These are phyloP conservation scores for Syzygium aromaticum DNA, from an alignment of 345 rosid genomes.

Conservation along the genomic window DNA sequence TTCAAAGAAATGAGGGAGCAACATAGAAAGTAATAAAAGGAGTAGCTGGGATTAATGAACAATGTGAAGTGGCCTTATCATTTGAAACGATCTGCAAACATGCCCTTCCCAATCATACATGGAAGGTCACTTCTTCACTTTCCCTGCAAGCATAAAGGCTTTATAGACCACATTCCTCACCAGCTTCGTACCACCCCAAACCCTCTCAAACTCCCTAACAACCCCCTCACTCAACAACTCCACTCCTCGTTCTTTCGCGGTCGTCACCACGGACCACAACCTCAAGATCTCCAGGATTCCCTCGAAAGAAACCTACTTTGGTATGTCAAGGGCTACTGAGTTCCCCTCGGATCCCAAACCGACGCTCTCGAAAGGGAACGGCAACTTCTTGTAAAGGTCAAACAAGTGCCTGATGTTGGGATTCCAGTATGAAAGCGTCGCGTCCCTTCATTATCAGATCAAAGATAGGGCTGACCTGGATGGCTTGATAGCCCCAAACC, in stretches of 20 bases:
- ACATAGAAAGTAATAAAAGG: not conserved
- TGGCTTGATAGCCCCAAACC: constrained; percentile 41
- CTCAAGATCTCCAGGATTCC: constrained; percentile 33
- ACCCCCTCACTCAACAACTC: constrained; percentile 39
- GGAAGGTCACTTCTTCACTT: constrained; percentile 14
- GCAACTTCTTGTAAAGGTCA: constrained; percentile 33
- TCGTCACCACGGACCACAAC: constrained; percentile 37
- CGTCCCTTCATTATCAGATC: constrained; percentile 31
- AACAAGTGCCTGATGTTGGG: constrained; percentile 11
- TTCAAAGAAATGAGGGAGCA: not conserved
- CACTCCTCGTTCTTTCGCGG: constrained; percentile 46
- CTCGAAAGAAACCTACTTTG: constrained; percentile 35
- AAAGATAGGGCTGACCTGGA: constrained; percentile 33
- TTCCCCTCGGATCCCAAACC: constrained; percentile 49
- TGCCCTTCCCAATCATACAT: not conserved
- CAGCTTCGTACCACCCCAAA: constrained; percentile 46
- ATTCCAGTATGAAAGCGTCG: constrained; percentile 37
- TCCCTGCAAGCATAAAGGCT: constrained; percentile 56
- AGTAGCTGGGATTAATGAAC: not conserved
- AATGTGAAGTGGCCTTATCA: not conserved
- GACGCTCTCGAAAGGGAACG: constrained; percentile 49
- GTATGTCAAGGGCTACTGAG: constrained; percentile 39
- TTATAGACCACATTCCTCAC: constrained; percentile 34
- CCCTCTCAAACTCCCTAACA: constrained; percentile 37
- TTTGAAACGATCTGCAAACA: not conserved